These are phyloP conservation scores for Cyclocybe cylindracea DNA, from an alignment of 768 basidiomycete genomes.

Conservation along the genomic window DNA sequence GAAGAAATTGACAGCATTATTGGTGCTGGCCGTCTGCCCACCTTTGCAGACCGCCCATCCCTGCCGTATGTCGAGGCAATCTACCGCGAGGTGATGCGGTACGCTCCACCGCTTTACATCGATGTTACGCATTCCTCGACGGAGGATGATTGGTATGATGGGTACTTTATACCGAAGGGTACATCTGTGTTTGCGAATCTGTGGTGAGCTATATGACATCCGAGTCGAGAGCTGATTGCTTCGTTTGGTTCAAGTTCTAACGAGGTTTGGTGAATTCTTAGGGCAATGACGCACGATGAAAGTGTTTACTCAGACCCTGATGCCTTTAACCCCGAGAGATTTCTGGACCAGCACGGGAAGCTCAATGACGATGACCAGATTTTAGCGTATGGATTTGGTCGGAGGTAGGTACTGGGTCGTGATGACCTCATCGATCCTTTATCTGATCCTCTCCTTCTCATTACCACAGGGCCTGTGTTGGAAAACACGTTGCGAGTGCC, in stretches of 20 bases:
- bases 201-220: conserved; percentile 10
- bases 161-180: conserved; percentile 28
- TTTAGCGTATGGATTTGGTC: no score
- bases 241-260: no score
- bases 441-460: no score
- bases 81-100: conserved; percentile 20
- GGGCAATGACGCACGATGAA: conserved; percentile 27
- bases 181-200: conserved; percentile 15
- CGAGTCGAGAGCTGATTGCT: neutral
- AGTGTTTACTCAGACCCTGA: conserved; percentile 20
- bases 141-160: conserved; percentile 29
- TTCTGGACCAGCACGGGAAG: conserved; percentile 11
- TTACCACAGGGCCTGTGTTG: neutral
- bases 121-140: conserved; percentile 22
- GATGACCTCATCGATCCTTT: no score
- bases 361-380: neutral
- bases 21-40: conserved; percentile 29
- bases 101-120: conserved; percentile 16
- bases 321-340: conserved; percentile 30
- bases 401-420: no score
- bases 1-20: conserved; percentile 33
- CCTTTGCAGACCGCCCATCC: conserved; percentile 20
- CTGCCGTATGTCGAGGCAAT: conserved; percentile 29
- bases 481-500: conserved; percentile 23
- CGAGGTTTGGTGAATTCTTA: neutral